Conservation (phyloP, 345 rosid species). For the Eucalyptus cloeziana region DNA sequence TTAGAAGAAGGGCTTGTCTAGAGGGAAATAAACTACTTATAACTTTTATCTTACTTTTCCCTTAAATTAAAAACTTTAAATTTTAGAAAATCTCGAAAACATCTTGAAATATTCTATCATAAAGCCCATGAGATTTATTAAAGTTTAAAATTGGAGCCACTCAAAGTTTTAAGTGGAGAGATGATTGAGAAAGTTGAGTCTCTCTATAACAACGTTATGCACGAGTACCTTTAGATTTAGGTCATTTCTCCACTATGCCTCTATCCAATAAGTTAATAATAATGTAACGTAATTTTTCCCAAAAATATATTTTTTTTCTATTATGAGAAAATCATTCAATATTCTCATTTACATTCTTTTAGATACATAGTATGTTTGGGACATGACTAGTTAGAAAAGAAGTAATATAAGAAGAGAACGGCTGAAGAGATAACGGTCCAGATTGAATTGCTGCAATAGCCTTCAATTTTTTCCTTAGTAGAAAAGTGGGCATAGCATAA, state of each 20-base stretch:
- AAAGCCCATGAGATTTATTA: neutral
- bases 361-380: neutral
- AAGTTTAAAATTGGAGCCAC: neutral
- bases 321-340: neutral
- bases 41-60: neutral
- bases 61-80: neutral
- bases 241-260: neutral
- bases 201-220: neutral
- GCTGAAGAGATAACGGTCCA: rapidly evolving
- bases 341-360: neutral
- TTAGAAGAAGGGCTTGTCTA: neutral
- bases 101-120: neutral
- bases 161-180: neutral
- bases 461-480: rapidly evolving
- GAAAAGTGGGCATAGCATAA: neutral
- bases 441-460: neutral
- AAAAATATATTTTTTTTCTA: neutral
- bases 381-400: neutral
- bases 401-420: neutral
- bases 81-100: neutral
- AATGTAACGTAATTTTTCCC: neutral
- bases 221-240: neutral
- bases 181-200: neutral
- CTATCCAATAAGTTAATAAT: neutral
- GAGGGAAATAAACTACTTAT: neutral